phyloP scores from a whole-genome alignment of 192 early-diverging fungal species.

The Entophlyctis luteolus region DNA sequence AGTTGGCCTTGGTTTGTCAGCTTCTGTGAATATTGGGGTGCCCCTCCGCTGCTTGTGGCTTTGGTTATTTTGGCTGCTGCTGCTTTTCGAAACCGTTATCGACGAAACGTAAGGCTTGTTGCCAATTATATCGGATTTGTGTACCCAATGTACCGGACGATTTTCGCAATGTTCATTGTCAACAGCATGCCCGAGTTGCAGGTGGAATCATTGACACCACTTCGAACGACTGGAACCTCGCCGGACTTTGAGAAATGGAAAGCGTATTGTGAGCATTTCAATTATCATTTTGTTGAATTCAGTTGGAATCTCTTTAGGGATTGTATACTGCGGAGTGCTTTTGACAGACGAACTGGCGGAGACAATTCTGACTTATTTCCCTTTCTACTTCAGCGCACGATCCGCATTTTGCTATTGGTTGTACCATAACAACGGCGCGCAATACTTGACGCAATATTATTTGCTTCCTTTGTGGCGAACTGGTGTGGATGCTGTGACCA shows the following conservation, averaged over 20 bases:
- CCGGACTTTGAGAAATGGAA: slow-evolving; percentile 11
- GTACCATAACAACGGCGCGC: slow-evolving; percentile 9
- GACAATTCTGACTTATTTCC: neutral
- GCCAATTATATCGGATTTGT: slow-evolving; percentile 20
- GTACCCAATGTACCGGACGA: slow-evolving; percentile 4
- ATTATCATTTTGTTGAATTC: neutral
- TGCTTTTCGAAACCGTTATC: neutral
- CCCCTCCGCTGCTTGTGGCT: neutral
- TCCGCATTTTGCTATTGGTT: slow-evolving; percentile 20
- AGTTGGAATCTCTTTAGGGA: neutral
- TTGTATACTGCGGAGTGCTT: neutral
- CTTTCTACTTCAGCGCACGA: slow-evolving; percentile 3
- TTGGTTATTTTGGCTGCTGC: neutral
- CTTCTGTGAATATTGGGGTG: slow-evolving; percentile 18
- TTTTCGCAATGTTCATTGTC: no score
- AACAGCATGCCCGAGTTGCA: no score
- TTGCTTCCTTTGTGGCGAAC: slow-evolving; percentile 12
- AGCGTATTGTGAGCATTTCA: neutral
- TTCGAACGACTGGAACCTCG: no score
- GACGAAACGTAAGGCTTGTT: slow-evolving; percentile 1
- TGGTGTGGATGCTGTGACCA: neutral
- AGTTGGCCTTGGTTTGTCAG: slow-evolving; percentile 15
- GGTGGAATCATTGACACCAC: no score
- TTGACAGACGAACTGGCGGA: neutral
- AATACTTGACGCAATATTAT: slow-evolving; percentile 11